These are phyloP conservation scores for Medicago truncatula DNA, from an alignment of 306 rosid species.

Conservation along the genomic window DNA sequence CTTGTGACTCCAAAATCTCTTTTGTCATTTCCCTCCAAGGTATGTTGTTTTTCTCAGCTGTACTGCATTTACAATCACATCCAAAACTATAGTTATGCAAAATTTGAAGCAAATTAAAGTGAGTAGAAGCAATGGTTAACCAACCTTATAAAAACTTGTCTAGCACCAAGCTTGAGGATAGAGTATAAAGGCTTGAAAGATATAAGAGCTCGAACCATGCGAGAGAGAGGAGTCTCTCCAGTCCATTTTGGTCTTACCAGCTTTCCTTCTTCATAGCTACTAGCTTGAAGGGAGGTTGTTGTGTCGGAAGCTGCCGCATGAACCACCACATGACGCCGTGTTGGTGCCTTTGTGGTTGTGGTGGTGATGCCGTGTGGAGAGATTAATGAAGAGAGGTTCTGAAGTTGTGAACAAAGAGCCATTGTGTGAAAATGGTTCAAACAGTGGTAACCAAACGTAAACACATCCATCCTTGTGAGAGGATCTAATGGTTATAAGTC, in stretches of 20 bases:
- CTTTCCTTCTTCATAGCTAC: constrained; percentile 53
- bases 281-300: constrained; percentile 1
- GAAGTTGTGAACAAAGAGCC: constrained; percentile 53
- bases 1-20: constrained; percentile 66
- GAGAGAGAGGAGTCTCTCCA: constrained; percentile 67
- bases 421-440: constrained; percentile 27
- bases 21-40: constrained; percentile 67
- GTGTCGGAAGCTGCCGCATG: constrained; percentile 47
- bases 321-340: constrained; percentile 28
- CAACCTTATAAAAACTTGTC: constrained; percentile 69
- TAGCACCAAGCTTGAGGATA: constrained; percentile 67
- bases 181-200: constrained; percentile 70
- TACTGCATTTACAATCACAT: constrained; percentile 45
- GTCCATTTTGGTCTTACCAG: constrained; percentile 59
- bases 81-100: not conserved
- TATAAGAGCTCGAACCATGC: constrained; percentile 57
- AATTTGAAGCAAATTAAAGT: not conserved
- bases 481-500: not conserved
- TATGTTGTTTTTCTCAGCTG: constrained; percentile 74
- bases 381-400: constrained; percentile 42
- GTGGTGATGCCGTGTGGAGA: constrained; percentile 35
- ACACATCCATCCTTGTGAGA: not conserved
- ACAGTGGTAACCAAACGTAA: not conserved
- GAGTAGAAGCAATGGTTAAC: constrained; percentile 30
- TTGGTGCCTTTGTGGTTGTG: not conserved